A percentile compares a stretch with the other conserved stretches of the same genome.
phyloP scores from a whole-genome alignment of 805 yeast genomes.

The Cyberlindnera petersonii region DNA sequence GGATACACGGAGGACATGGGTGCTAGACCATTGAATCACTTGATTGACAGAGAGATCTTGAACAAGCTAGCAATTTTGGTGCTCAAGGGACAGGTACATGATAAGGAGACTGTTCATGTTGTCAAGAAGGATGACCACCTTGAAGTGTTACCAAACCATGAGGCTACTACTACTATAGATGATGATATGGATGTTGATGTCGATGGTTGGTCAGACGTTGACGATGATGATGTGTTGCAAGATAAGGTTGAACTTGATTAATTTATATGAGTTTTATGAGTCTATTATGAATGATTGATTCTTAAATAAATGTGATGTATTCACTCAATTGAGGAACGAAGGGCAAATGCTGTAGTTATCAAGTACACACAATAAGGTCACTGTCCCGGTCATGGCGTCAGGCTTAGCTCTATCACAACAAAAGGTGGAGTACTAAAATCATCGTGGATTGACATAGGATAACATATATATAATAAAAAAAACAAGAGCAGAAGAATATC shows the following conservation, averaged over 20 bases:
- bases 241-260: constrained; percentile 8
- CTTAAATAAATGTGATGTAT: no score
- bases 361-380: no score
- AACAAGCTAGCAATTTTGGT: constrained; percentile 87
- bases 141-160: constrained; percentile 85
- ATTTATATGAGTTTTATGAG: neutral
- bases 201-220: constrained; percentile 58
- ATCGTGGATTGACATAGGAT: no score
- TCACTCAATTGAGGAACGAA: no score
- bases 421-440: no score
- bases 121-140: constrained; percentile 54
- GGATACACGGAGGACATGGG: constrained; percentile 95
- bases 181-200: constrained; percentile 36
- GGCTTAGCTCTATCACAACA: no score
- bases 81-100: constrained; percentile 79
- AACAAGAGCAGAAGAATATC: no score
- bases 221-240: constrained; percentile 34
- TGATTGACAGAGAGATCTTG: constrained; percentile 84
- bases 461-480: no score
- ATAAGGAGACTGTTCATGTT: constrained; percentile 81
- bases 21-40: constrained; percentile 92
- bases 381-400: no score
- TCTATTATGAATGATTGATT: no score
- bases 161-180: constrained; percentile 40
- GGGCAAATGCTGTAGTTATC: no score